phyloP scores from a whole-genome alignment of 1,284 basidiomycete species.

The Melampsora americana region DNA sequence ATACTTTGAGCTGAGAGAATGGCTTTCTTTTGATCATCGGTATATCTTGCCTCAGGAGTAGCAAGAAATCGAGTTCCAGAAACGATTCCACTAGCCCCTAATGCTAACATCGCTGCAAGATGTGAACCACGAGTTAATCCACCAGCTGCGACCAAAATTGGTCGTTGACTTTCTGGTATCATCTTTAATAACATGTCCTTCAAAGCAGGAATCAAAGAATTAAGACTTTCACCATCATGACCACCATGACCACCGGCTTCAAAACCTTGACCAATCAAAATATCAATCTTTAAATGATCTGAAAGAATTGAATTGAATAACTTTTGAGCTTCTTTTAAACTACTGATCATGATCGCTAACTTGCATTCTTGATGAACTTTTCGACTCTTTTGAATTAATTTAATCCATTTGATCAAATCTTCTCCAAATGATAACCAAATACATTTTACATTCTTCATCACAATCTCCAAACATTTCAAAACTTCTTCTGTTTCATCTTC shows the following conservation, averaged over 20 bases:
- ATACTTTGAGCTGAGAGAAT: slow-evolving; percentile 10
- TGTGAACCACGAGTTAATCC: slow-evolving; percentile 50
- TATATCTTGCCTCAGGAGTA: slow-evolving; percentile 35
- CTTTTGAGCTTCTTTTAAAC: slow-evolving; percentile 65
- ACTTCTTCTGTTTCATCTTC: slow-evolving; percentile 52
- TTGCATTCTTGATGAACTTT: slow-evolving; percentile 48
- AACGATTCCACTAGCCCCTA: slow-evolving; percentile 44
- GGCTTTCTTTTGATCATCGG: slow-evolving; percentile 22
- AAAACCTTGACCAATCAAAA: slow-evolving; percentile 71
- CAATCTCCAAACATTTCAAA: slow-evolving; percentile 58
- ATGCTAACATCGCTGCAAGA: slow-evolving; percentile 40
- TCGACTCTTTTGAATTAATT: slow-evolving; percentile 62
- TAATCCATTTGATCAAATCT: slow-evolving; percentile 63
- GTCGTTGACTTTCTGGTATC: slow-evolving; percentile 50
- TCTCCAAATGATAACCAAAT: slow-evolving; percentile 71
- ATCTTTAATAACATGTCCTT: neutral
- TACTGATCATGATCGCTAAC: slow-evolving; percentile 52
- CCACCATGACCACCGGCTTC: slow-evolving; percentile 73
- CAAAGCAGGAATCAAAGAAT: slow-evolving; percentile 62
- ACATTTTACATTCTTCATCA: slow-evolving; percentile 63
- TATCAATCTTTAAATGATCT: slow-evolving; percentile 64
- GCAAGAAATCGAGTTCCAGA: slow-evolving; percentile 43
- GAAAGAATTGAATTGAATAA: slow-evolving; percentile 63
- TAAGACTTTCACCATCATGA: slow-evolving; percentile 61
- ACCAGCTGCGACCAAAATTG: slow-evolving; percentile 65